Base-by-base conservation (phyloP, 225 moss, liverwort and hornwort species). In the Anthoceros angustus region DNA sequence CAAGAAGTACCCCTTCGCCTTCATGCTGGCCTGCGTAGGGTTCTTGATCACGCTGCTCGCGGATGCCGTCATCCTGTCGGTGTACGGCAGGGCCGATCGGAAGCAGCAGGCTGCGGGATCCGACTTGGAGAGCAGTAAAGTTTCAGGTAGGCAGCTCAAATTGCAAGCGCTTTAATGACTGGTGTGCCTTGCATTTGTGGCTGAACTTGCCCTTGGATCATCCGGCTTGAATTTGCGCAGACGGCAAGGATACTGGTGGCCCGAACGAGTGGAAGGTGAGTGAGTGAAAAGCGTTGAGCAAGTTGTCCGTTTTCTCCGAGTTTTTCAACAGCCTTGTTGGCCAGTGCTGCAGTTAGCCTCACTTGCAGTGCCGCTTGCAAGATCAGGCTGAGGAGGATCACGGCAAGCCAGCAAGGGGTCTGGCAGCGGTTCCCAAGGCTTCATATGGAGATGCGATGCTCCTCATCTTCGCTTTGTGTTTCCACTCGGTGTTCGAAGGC, bases 401-500 rank as follows among this genome's bases (percentile, higher is more conserved):
- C 42, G 42, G 15, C 7, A 48, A 43, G 9, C 73, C 63, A 39
- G 72, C 64, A 32, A 77, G 71, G 69, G 75, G 72, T 49, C 78
- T 70, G 61, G 74, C 75, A 25, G 70, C 79, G 61, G 69, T 78
- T 61, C 77, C 69, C 43, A 75, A 69, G 64, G 74, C 81, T 12
- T 70, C 81, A 0, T 2, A 71, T 12, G 83, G 77, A 25, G 86
- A 86, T 65, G 74, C 86, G 39, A 21, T 83, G 65, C 71, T 86
- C 23, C 86, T 86, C 69, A 76, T 86, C 68, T 71, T 86, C 24
- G 86, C 86, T 4, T 81, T 86, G 18, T 84, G 84, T 62, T 84
- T 86, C 41, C 84, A 86, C 64, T 86, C 84, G 39, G 70, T 84
- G 41, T 86, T 86, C 48, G 86, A 86, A 66, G 86, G 84, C 74